Conservation (phyloP, 2,329 filamentous ascomycete species). For the Fusarium pseudograminearum region DNA sequence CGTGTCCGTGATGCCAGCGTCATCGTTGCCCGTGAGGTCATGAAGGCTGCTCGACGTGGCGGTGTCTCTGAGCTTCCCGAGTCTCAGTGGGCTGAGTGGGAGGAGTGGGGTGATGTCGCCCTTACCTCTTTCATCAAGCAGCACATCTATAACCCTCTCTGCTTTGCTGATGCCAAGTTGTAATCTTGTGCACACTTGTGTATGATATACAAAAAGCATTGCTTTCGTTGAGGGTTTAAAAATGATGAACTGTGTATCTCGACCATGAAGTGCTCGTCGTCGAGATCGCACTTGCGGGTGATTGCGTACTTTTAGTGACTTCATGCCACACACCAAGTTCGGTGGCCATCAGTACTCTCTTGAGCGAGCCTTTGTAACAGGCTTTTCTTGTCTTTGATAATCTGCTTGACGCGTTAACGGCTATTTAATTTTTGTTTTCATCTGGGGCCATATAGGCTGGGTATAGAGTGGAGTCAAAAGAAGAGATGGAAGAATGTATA, state of each 20-base stretch:
- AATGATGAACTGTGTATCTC: constrained; percentile 18
- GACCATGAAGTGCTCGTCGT: constrained; percentile 41
- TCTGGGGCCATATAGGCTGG: constrained; percentile 31
- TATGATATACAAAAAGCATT: constrained; percentile 14
- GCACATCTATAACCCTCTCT: constrained; percentile 69
- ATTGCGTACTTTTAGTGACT: constrained; percentile 36
- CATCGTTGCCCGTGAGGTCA: constrained; percentile 88
- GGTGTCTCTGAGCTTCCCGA: constrained; percentile 79
- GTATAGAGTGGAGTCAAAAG: constrained; percentile 43
- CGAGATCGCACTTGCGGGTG: constrained; percentile 37
- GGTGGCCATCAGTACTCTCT: constrained; percentile 38
- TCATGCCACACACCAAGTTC: constrained; percentile 32
- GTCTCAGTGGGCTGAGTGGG: constrained; percentile 77
- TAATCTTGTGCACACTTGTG: constrained; percentile 45
- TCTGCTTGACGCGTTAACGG: constrained; percentile 48
- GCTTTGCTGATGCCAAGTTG: constrained; percentile 55
- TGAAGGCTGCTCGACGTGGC: constrained; percentile 88
- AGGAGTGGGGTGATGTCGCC: constrained; percentile 75
- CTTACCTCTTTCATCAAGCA: constrained; percentile 71
- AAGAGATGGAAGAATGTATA: constrained; percentile 34
- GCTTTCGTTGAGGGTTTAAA: neutral
- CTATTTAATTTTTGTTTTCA: constrained; percentile 44
- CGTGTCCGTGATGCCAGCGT: constrained; percentile 92
- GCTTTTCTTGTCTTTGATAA: constrained; percentile 43
- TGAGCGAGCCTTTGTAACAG: constrained; percentile 39